Base-by-base conservation (phyloP, 345 rosid genomes). In the Eutrema heterophyllum region DNA sequence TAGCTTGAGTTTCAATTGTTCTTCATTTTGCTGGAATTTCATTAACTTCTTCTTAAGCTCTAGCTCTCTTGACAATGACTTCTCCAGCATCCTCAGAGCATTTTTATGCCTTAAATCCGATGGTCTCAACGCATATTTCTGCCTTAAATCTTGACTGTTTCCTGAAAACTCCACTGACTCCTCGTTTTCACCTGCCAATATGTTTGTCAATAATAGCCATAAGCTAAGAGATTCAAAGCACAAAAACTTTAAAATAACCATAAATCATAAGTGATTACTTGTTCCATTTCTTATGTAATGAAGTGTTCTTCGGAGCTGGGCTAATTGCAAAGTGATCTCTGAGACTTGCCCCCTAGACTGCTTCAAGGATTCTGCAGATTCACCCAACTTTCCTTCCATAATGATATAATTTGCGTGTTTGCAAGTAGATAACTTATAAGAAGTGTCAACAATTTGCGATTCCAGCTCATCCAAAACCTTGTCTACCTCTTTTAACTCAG, bases 401-500 rank as follows among this genome's bases (percentile, higher is more conserved):
- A 71, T 40, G 6, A 56, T 26, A 43, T 50, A 49, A 50, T 75
- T 76, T 49, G 72, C 79, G 38, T 83, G 78, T 80, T 85, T 78
- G 84, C 89, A 80, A 39, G 86, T 81, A 83, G 84, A 88, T 84
- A 82, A 72, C 82, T 83, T 84, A 73, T 83, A 78, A 79, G 85
- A 79, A 71, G 81, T 86, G 80, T 88, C 87, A 74, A 81, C 83
- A 46, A 95, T 83, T 74, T 86, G 87, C 2, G 79, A 79, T 75
- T 88, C 89, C 41, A 92, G 78, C 63, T 67, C 56, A 78, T 80
- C 83, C 81, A 92, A 76, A 81, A 87, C 89, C 74, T 71, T 71
- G 75, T 87, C 92, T 81, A 92, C 88, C 76, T 82, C 93, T 68
- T 81, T 84, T 67, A 90, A 78, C 85, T 90, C 92, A 0, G 97